Percentiles rank a stretch among this genome's conserved stretches.
Evolutionary conservation across 1,284 basidiomycete genomes (phyloP).

Genomic region (Ganoderma resinaceum): DNA sequence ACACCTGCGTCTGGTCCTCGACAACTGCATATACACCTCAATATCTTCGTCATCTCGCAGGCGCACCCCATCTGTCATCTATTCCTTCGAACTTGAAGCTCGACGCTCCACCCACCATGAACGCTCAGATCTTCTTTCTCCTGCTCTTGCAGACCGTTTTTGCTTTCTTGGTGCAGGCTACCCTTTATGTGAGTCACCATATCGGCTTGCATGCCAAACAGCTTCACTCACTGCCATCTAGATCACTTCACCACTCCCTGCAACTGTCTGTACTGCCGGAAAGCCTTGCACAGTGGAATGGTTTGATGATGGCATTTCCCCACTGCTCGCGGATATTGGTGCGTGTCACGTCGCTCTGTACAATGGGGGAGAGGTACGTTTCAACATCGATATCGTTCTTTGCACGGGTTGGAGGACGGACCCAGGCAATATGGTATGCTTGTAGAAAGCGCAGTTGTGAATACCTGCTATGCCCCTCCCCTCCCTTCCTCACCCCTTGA

Average conservation of each 20-base stretch:
- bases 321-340: conserved; percentile 57
- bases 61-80: conserved; percentile 5
- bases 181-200: conserved; percentile 28
- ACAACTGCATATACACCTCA: conserved; percentile 6
- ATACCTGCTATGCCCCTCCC: not conserved
- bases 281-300: conserved; percentile 60
- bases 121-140: conserved; percentile 20
- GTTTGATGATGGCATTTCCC: conserved; percentile 65
- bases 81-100: not conserved
- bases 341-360: conserved; percentile 59
- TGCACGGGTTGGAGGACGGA: not conserved
- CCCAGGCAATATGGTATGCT: not conserved
- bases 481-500: not conserved
- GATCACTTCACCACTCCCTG: conserved; percentile 55
- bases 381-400: not conserved
- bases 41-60: conserved; percentile 11
- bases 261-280: conserved; percentile 56
- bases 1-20: conserved; percentile 7
- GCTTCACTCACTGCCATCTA: conserved; percentile 33
- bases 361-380: conserved; percentile 56
- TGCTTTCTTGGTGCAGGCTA: conserved; percentile 24
- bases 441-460: not conserved
- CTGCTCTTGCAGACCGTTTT: conserved; percentile 26
- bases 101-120: conserved; percentile 17
- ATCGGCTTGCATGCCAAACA: not conserved